A percentile compares a stretch with the other conserved stretches of the same genome.
Evolutionary conservation across 2,329 filamentous ascomycete species (phyloP).

Genomic region (Thermomyces lanuginosus): DNA sequence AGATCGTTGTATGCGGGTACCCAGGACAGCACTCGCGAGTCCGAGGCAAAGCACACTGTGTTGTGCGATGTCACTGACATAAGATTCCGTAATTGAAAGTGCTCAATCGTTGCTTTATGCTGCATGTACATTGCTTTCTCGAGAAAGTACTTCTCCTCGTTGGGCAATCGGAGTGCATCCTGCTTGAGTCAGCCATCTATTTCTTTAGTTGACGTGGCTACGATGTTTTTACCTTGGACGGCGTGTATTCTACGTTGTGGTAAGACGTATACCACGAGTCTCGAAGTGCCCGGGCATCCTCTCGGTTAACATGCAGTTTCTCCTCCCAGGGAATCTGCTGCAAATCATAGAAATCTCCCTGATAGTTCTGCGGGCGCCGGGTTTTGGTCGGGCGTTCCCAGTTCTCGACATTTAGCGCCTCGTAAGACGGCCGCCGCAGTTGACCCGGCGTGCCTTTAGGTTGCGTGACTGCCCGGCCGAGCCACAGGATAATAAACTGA

Average conservation of each 20-base stretch:
- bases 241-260: slow-evolving; percentile 20
- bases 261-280: slow-evolving; percentile 28
- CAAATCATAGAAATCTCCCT: slow-evolving; percentile 19
- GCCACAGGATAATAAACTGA: slow-evolving; percentile 28
- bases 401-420: slow-evolving; percentile 17
- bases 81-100: slow-evolving; percentile 45
- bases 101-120: slow-evolving; percentile 35
- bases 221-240: slow-evolving; percentile 8
- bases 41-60: slow-evolving; percentile 38
- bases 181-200: slow-evolving; percentile 6
- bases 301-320: slow-evolving; percentile 19
- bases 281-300: slow-evolving; percentile 21
- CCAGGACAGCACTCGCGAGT: slow-evolving; percentile 33
- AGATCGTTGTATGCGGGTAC: slow-evolving; percentile 29
- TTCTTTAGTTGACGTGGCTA: neutral
- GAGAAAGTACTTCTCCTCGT: slow-evolving; percentile 31
- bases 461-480: slow-evolving; percentile 14
- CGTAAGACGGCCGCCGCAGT: slow-evolving; percentile 12
- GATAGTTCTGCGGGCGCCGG: slow-evolving; percentile 15
- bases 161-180: slow-evolving; percentile 18
- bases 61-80: slow-evolving; percentile 38
- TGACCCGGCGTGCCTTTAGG: slow-evolving; percentile 9
- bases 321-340: slow-evolving; percentile 28
- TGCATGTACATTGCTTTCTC: slow-evolving; percentile 34
- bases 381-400: slow-evolving; percentile 20